Evolutionary conservation across 2,329 filamentous ascomycete genomes (phyloP), one percentile per base, ranked within the genome.

Genomic region (Colletotrichum caudatum): DNA sequence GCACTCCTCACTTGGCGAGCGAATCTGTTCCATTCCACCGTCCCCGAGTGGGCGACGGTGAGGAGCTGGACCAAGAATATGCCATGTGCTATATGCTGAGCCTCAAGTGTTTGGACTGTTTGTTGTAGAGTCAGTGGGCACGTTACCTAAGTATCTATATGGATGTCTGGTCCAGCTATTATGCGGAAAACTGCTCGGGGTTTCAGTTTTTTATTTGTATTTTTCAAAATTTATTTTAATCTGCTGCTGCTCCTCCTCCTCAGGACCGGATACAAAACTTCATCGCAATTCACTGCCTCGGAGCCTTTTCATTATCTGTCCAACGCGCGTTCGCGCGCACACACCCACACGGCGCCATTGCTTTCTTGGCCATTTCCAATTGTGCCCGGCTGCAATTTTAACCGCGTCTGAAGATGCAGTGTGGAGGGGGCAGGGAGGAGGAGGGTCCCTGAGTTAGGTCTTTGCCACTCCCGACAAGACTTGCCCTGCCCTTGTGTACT

Each of bases 231-330:
- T 14, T 39, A 4, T 29, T 29, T 4, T 29, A 29, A 29, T 29
- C 29, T 29, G 29, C 29, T 29, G 3, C 29, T 29, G 5, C 29
- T 29, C 39, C 68, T 59, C 63, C n/a, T n/a, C n/a, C n/a, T n/a
- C n/a, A n/a, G n/a, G 48, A 48, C 64, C 37, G 35, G 54, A 51
- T 63, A 50, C 39, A 41, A 54, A 46, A 63, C 58, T 68, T 71
- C 57, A 68, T 44, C 46, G 58, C 69, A 68, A 59, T 4, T 18
- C 58, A 63, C 51, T 20, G n/a, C 39, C 23, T 33, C 44, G 20
- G 53, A 54, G 14, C 50, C 41, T 37, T 53, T 54, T 39, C 20
- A 18, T 50, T 51, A 1, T 12, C 14, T 62, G 11, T 26, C 35
- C 5, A 18, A 20, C n/a, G 35, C 8, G 35, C 8, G 18, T 39